Percentiles rank a stretch among this genome's conserved stretches.
phyloP scores from a whole-genome alignment of 2,329 filamentous ascomycete species.

The Ophiostoma montium region DNA sequence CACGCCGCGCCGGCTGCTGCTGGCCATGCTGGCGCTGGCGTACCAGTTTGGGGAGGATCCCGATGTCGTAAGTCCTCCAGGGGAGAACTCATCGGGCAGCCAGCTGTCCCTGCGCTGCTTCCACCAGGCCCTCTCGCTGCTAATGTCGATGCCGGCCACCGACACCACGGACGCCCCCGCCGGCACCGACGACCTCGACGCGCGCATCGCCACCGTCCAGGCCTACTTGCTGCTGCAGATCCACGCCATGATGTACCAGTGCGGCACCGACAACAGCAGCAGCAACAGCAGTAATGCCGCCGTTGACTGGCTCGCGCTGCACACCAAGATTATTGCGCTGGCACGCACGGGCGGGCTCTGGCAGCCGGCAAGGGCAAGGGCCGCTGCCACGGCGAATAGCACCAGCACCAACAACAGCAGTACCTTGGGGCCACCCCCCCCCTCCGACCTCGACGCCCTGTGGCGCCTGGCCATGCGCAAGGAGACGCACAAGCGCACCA shows the following conservation, averaged over 20 bases:
- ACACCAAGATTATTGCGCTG: conserved; percentile 26
- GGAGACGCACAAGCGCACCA: conserved; percentile 27
- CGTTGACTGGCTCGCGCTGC: conserved; percentile 23
- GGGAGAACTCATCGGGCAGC: conserved; percentile 16
- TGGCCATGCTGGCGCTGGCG: conserved; percentile 24
- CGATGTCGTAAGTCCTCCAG: conserved; percentile 17
- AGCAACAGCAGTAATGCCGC: too few species aligned
- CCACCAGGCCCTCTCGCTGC: conserved; percentile 18
- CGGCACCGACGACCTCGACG: conserved; percentile 14
- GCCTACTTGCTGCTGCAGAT: conserved; percentile 26
- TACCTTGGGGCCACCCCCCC: conserved; percentile 12
- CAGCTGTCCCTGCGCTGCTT: conserved; percentile 22
- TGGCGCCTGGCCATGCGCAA: conserved; percentile 24
- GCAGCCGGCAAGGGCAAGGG: too few species aligned
- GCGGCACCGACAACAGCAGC: too few species aligned
- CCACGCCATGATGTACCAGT: conserved; percentile 26
- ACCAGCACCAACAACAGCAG: too few species aligned
- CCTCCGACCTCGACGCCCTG: conserved; percentile 23
- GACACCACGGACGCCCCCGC: too few species aligned
- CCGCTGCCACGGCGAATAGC: too few species aligned
- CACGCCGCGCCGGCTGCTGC: conserved; percentile 16
- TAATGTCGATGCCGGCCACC: conserved; percentile 8
- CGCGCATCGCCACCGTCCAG: conserved; percentile 20
- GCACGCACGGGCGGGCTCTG: conserved; percentile 22
- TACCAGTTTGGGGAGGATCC: conserved; percentile 26